A percentile compares a stretch with the other conserved stretches of the same genome.
These are phyloP conservation scores for Ganoderma lingzhi DNA, from an alignment of 1,284 basidiomycete species.

Conservation along the genomic window DNA sequence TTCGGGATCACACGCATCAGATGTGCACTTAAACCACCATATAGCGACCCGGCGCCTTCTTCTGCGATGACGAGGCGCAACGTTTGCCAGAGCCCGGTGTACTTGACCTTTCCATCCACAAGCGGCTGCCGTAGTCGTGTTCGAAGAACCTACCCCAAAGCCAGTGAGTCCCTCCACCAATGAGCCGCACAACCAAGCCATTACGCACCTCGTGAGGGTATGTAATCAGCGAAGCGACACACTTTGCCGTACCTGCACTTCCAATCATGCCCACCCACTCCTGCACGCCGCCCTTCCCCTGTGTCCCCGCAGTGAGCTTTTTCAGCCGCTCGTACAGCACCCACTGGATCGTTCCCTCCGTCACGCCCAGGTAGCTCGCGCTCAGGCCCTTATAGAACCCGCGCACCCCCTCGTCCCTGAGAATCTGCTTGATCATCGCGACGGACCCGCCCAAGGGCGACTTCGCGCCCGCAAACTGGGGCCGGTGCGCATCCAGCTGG, in stretches of 20 bases:
- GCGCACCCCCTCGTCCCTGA: constrained; percentile 82
- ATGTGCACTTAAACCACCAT: constrained; percentile 95
- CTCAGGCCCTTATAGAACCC: constrained; percentile 97
- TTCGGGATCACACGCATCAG: constrained; percentile 97
- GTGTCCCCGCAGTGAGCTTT: constrained; percentile 59
- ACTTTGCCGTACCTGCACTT: constrained; percentile 94
- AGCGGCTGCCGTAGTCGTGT: constrained; percentile 92
- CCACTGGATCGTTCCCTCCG: constrained; percentile 98
- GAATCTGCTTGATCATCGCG: constrained; percentile 75
- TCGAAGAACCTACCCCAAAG: constrained; percentile 74
- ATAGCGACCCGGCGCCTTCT: constrained; percentile 88
- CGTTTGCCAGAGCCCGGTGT: constrained; percentile 89
- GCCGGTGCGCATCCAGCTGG: constrained; percentile 63
- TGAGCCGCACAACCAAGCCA: neutral
- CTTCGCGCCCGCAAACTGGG: constrained; percentile 33
- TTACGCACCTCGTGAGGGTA: constrained; percentile 92
- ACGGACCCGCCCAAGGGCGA: constrained; percentile 62
- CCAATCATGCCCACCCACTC: constrained; percentile 88
- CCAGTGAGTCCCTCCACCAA: neutral
- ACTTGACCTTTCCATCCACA: constrained; percentile 80
- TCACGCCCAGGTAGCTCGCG: constrained; percentile 95
- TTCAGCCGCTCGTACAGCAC: constrained; percentile 93
- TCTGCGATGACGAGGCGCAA: constrained; percentile 88
- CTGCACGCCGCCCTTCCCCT: constrained; percentile 60
- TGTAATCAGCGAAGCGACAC: constrained; percentile 92